phyloP scores from a whole-genome alignment of 129 eudicot species.

The Ambrosia trifida region DNA sequence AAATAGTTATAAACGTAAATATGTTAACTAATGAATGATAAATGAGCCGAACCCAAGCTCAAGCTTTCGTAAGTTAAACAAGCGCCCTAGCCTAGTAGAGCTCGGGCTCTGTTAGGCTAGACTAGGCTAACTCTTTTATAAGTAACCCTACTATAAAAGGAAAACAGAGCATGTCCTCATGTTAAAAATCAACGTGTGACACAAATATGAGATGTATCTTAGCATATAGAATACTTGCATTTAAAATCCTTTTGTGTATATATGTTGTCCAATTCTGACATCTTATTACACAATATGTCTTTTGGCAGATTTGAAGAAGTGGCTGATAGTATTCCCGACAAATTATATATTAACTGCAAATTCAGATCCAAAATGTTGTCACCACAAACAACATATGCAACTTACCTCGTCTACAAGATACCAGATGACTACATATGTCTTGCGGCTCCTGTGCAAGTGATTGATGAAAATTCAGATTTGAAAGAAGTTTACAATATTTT shows the following conservation, averaged over 20 bases:
- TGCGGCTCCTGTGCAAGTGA: neutral
- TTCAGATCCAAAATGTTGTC: neutral
- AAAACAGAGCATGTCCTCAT: too few species aligned
- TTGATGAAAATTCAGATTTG: neutral
- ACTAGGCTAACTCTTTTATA: too few species aligned
- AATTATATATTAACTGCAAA: neutral
- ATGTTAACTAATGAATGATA: too few species aligned
- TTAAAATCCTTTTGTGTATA: neutral
- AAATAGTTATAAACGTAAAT: too few species aligned
- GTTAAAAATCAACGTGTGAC: too few species aligned
- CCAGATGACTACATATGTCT: neutral
- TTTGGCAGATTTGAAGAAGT: neutral
- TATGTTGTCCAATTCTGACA: neutral
- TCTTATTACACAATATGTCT: neutral
- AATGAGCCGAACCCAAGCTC: too few species aligned
- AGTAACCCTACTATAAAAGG: too few species aligned
- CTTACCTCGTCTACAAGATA: conserved; percentile 3
- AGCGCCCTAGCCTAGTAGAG: too few species aligned
- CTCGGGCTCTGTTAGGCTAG: too few species aligned
- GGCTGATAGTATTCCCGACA: neutral
- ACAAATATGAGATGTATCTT: too few species aligned
- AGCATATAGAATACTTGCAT: too few species aligned
- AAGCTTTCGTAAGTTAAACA: too few species aligned
- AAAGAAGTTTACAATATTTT: neutral
- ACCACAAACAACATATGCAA: conserved; percentile 1